Conservation (phyloP, 345 rosid species). For the Carallia brachiata region DNA sequence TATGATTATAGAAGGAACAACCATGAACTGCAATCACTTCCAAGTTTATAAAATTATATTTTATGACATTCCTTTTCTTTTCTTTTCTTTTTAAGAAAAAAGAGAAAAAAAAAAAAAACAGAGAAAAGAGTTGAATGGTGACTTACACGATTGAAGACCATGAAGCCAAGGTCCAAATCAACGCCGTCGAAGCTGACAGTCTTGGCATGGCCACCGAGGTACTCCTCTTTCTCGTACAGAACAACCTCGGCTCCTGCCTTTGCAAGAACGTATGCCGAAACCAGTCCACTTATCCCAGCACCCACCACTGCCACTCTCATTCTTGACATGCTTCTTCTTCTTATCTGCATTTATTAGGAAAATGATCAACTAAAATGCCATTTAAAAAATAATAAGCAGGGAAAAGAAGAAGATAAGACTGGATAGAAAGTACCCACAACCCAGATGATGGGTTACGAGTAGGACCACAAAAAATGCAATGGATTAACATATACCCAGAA, state of each 20-base stretch:
- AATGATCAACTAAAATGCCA: not conserved
- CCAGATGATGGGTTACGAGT: too few species aligned
- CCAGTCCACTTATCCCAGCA: slow-evolving; percentile 61
- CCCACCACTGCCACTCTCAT: slow-evolving; percentile 71
- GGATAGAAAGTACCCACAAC: too few species aligned
- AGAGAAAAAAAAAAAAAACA: too few species aligned
- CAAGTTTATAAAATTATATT: too few species aligned
- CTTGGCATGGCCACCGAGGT: slow-evolving; percentile 65
- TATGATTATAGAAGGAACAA: too few species aligned
- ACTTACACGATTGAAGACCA: slow-evolving; percentile 66
- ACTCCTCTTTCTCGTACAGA: slow-evolving; percentile 56
- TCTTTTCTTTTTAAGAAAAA: too few species aligned
- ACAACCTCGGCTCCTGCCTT: slow-evolving; percentile 48
- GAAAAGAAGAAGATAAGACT: too few species aligned
- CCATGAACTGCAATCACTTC: not conserved
- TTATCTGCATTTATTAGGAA: too few species aligned
- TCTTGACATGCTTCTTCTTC: not conserved
- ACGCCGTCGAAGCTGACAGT: slow-evolving; percentile 49
- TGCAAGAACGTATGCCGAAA: slow-evolving; percentile 51
- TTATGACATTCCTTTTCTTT: too few species aligned
- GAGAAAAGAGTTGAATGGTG: too few species aligned
- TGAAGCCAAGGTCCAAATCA: slow-evolving; percentile 72
- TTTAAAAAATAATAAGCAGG: not conserved
- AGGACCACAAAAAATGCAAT: too few species aligned
- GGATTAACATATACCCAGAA: too few species aligned